These are phyloP conservation scores for Cladosporium sp. DNA, from an alignment of 2,329 filamentous ascomycete species.

Conservation along the genomic window DNA sequence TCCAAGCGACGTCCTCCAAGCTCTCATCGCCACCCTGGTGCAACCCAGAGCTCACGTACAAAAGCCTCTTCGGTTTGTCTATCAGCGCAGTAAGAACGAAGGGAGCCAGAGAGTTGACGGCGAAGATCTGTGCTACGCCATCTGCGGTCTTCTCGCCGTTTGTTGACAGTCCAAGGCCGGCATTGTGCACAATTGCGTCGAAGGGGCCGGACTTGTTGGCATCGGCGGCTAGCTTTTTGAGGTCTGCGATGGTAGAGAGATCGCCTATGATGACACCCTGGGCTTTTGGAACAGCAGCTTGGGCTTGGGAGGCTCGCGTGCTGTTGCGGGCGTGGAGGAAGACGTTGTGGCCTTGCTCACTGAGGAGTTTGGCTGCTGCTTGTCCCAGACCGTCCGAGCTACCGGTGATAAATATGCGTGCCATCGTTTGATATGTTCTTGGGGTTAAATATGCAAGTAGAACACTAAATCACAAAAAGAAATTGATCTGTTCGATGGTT, in stretches of 20 bases:
- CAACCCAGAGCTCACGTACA: conserved; percentile 56
- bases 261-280: conserved; percentile 57
- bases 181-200: conserved; percentile 62
- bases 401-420: conserved; percentile 57
- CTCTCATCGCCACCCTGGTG: conserved; percentile 52
- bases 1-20: conserved; percentile 46
- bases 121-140: conserved; percentile 53
- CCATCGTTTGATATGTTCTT: conserved; percentile 39
- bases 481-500: not conserved
- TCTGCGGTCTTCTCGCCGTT: conserved; percentile 48
- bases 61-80: conserved; percentile 51
- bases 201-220: conserved; percentile 54
- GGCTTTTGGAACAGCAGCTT: conserved; percentile 52
- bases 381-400: conserved; percentile 60
- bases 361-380: conserved; percentile 53
- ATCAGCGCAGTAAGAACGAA: conserved; percentile 59
- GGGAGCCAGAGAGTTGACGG: conserved; percentile 60
- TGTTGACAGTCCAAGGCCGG: conserved; percentile 51
- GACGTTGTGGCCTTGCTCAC: conserved; percentile 56
- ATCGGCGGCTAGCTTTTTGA: conserved; percentile 54
- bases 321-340: conserved; percentile 59
- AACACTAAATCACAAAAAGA: not conserved
- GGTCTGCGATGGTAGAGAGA: conserved; percentile 54
- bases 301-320: conserved; percentile 55
- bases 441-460: not conserved